Evolutionary conservation across 1,139 yeast genomes (phyloP).

Genomic region (Taiozyma sp.): DNA sequence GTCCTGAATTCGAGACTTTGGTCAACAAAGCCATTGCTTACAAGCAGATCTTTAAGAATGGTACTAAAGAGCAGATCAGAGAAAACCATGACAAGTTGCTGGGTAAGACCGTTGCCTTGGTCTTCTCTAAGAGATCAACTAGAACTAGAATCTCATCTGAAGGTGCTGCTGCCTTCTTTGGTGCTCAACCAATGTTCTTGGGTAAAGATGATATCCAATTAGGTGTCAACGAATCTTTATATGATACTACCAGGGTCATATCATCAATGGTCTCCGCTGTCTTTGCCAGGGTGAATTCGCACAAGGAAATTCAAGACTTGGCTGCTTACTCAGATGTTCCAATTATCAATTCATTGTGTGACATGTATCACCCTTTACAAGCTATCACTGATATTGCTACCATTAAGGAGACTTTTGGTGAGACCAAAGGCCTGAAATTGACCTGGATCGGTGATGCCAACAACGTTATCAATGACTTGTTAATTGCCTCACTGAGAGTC

Average conservation of each 20-base stretch:
- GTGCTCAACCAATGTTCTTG: conserved; percentile 94
- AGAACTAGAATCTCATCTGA: conserved; percentile 92
- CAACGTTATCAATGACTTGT: conserved; percentile 89
- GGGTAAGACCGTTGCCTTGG: conserved; percentile 78
- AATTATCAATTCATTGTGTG: conserved; percentile 89
- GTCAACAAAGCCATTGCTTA: conserved; percentile 63
- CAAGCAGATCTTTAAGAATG: conserved; percentile 51
- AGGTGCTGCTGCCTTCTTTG: conserved; percentile 90
- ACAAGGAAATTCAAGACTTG: conserved; percentile 73
- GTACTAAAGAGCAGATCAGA: conserved; percentile 36
- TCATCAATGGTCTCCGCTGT: conserved; percentile 94
- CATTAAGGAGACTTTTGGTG: conserved; percentile 69
- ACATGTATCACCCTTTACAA: conserved; percentile 88
- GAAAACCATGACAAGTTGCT: conserved; percentile 51
- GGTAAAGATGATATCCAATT: conserved; percentile 96
- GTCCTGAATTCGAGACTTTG: conserved; percentile 60
- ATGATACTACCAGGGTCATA: conserved; percentile 83
- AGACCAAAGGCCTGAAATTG: conserved; percentile 48
- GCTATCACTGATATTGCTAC: conserved; percentile 90
- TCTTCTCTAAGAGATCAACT: conserved; percentile 89
- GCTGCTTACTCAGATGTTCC: conserved; percentile 80
- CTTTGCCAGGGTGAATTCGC: conserved; percentile 93
- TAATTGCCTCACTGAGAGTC: conserved; percentile 81
- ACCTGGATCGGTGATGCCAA: conserved; percentile 98
- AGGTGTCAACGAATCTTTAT: conserved; percentile 87